Base-by-base conservation (phyloP, 2,329 filamentous ascomycete genomes). In the Eutypa lata region DNA sequence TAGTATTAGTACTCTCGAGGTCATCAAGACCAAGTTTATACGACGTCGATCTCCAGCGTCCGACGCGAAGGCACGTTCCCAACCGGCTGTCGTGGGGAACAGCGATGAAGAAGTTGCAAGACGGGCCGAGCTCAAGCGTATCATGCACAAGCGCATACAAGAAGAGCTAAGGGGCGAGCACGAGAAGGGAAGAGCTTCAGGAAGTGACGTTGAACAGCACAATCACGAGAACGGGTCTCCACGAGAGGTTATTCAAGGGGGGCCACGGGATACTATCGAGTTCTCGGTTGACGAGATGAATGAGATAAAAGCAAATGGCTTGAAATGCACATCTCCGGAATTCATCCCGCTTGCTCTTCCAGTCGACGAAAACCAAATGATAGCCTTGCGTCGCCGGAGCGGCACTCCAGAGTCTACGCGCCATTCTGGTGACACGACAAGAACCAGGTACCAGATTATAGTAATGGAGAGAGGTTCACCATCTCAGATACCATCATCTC, bases 141-240 rank as follows among this genome's bases (percentile, higher is more conserved):
- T 84, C 8, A 77, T 80, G 65, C 76, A 79, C 47, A 78, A 76
- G 58, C 74, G 80, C 55, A 84, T 84, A n/a, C 79, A 79, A 55
- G 76, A 82, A 43, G 82, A 84, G 58, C 69, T 85, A 3, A 73
- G 77, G 45, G 75, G 67, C 38, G 79, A 81, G 37, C 67, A 72
- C 35, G 62, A 66, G 10, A 69, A 71, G 46, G 70, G 73, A 18
- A 65, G 69, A 18, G 53, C 58, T 1, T 69, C 63, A 40, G 61
- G 63, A 5, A 59, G 54, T 13, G 66, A 68, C 11, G 58, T 56
- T 24, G 49, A 57, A n/a, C 51, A 46, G 14, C 52, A 60, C 21
- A 65, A 61, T 18, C 57, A 66, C 13, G 61, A 64, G 6, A 60
- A 65, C 31, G 66, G 71, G 19, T 43, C 49, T 38, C 52, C 67